Percentiles rank a stretch among this genome's conserved stretches.
Conservation (phyloP, 1,284 basidiomycete genomes). For the Apiotrichum gracile region DNA sequence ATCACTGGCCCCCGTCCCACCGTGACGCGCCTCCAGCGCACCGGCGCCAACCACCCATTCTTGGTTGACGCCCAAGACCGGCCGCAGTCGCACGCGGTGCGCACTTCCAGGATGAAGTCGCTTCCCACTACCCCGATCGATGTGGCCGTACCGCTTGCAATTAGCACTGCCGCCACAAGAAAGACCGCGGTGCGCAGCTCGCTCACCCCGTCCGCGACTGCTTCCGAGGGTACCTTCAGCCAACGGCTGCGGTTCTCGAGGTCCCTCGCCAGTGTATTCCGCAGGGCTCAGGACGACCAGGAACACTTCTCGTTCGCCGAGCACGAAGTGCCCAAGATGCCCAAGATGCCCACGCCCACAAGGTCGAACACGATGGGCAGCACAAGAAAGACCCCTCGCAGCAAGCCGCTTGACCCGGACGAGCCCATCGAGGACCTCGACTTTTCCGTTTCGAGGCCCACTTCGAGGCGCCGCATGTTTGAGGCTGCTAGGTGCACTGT, state of each 20-base stretch:
- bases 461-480: slow-evolving; percentile 27
- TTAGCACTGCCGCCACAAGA: background rate
- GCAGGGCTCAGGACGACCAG: background rate
- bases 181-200: background rate
- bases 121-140: background rate
- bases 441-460: slow-evolving; percentile 29
- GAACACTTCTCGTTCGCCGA: background rate
- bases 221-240: background rate
- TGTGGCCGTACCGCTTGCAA: too few relatives aligned
- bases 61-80: background rate
- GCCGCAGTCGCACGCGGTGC: background rate
- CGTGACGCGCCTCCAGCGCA: background rate
- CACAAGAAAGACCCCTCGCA: background rate
- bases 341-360: background rate
- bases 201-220: background rate
- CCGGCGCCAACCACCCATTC: background rate
- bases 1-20: background rate
- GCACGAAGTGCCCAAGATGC: background rate
- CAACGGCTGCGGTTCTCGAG: background rate
- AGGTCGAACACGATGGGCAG: background rate
- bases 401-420: slow-evolving; percentile 1
- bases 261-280: background rate
- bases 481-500: slow-evolving; percentile 39
- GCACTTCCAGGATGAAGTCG: background rate
- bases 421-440: slow-evolving; percentile 17